These are phyloP conservation scores for Sarocladium oryzae DNA, from an alignment of 2,329 filamentous ascomycete genomes.

Conservation along the genomic window DNA sequence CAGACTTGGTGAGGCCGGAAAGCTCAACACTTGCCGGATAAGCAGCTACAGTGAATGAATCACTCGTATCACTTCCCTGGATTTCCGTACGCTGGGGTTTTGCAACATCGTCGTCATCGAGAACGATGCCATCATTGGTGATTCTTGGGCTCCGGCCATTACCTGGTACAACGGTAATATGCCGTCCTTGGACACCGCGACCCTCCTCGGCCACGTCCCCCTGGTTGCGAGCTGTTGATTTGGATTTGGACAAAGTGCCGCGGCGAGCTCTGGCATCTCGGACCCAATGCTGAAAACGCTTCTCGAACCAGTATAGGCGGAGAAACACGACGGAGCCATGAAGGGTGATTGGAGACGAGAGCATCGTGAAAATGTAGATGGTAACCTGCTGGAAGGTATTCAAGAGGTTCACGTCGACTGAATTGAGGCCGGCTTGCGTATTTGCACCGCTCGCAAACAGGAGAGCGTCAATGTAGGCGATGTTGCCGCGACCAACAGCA, in stretches of 20 bases:
- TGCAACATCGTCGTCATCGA: slow-evolving; percentile 31
- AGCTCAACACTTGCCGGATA: slow-evolving; percentile 20
- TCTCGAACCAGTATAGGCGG: slow-evolving; percentile 96
- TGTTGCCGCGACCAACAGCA: slow-evolving; percentile 44
- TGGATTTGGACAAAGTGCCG: slow-evolving; percentile 55
- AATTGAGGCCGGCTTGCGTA: slow-evolving; percentile 91
- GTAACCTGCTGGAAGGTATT: slow-evolving; percentile 68
- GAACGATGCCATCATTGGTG: slow-evolving; percentile 54
- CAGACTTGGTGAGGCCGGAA: slow-evolving; percentile 16
- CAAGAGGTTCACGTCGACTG: slow-evolving; percentile 60
- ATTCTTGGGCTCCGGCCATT: slow-evolving; percentile 48
- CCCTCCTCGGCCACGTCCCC: slow-evolving; percentile 52
- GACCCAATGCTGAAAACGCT: slow-evolving; percentile 81
- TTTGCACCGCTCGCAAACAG: slow-evolving; percentile 81
- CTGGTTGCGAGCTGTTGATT: slow-evolving; percentile 42
- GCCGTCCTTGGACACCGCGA: slow-evolving; percentile 48
- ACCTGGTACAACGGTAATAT: slow-evolving; percentile 61
- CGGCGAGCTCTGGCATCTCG: slow-evolving; percentile 63
- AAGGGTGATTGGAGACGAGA: slow-evolving; percentile 78
- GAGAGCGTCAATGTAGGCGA: slow-evolving; percentile 80
- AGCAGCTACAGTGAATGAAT: slow-evolving; percentile 23
- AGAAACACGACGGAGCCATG: slow-evolving; percentile 85
- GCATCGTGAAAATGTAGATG: slow-evolving; percentile 63
- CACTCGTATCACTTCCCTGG: slow-evolving; percentile 31
- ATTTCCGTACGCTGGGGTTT: slow-evolving; percentile 12